Evolutionary conservation across 352 stramenopile species (phyloP).

Genomic region (Phytophthora pseudosyringae): DNA sequence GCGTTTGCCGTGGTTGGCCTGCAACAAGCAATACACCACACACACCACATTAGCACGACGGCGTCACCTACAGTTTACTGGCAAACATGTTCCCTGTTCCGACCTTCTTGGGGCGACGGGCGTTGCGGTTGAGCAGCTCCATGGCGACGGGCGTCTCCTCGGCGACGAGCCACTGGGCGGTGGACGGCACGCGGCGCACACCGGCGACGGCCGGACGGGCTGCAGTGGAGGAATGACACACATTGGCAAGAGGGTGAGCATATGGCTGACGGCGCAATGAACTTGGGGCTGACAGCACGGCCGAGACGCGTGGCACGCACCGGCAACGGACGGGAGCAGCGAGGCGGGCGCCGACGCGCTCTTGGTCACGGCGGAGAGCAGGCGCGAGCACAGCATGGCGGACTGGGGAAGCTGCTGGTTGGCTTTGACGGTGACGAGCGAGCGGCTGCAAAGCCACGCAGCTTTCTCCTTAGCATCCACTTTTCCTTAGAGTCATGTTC

Average conservation of each 20-base stretch:
- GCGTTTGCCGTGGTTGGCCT: slow-evolving; percentile 90
- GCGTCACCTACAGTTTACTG: background rate
- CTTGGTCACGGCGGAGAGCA: slow-evolving; percentile 42
- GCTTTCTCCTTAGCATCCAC: background rate
- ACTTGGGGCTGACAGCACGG: background rate
- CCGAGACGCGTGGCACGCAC: slow-evolving; percentile 8
- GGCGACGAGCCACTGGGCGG: slow-evolving; percentile 21
- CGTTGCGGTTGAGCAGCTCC: slow-evolving; percentile 86
- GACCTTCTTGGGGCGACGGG: slow-evolving; percentile 85
- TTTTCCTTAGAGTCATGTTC: too few species aligned
- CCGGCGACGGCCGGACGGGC: slow-evolving; percentile 32
- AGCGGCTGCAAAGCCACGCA: slow-evolving; percentile 14
- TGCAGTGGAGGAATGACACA: slow-evolving; percentile 20
- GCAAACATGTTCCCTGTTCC: background rate
- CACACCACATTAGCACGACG: slow-evolving; percentile 1
- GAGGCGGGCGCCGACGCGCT: slow-evolving; percentile 43
- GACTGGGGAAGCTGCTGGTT: slow-evolving; percentile 14
- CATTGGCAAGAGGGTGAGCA: background rate
- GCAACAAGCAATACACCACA: slow-evolving; percentile 12
- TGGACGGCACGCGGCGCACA: slow-evolving; percentile 48
- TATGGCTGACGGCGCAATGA: background rate
- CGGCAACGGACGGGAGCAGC: slow-evolving; percentile 35
- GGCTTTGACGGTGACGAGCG: slow-evolving; percentile 11
- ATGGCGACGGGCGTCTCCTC: slow-evolving; percentile 63
- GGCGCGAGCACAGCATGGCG: slow-evolving; percentile 46